phyloP scores from a whole-genome alignment of 1,284 basidiomycete species.

The Marasmius sp. region DNA sequence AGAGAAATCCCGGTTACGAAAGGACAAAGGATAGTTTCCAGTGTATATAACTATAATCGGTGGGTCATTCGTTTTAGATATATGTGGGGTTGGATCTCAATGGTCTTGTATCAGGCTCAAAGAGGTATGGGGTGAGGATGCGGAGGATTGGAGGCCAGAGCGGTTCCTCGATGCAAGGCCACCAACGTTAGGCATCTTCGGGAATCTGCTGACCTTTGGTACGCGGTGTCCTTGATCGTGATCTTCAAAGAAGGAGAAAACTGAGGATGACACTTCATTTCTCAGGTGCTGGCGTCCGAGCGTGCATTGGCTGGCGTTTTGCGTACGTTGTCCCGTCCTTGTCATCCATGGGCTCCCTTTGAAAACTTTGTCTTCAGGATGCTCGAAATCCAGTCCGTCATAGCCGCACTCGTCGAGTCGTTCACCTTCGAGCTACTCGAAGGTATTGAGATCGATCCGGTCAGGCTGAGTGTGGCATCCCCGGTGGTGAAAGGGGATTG shows the following conservation, averaged over 20 bases:
- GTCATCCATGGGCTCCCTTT: not conserved
- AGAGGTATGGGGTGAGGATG: conserved; percentile 13
- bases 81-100: not conserved
- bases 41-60: conserved; percentile 18
- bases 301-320: conserved; percentile 5
- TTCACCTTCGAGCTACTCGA: not conserved
- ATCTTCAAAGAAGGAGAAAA: no score
- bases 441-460: not conserved
- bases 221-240: not conserved
- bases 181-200: conserved; percentile 13
- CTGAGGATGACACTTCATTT: not conserved
- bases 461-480: not conserved
- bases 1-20: conserved; percentile 16
- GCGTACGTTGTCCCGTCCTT: not conserved
- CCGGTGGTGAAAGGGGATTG: not conserved
- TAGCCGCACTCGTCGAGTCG: not conserved
- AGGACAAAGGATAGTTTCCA: conserved; percentile 14
- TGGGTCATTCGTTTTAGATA: not conserved
- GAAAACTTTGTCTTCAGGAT: not conserved
- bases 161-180: conserved; percentile 12
- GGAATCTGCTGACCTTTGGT: conserved; percentile 15
- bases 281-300: conserved; percentile 1
- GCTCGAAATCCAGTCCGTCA: not conserved
- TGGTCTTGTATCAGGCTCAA: not conserved
- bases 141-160: conserved; percentile 18